Conservation (phyloP, 768 basidiomycete species). For the Fomitopsis serialis region DNA sequence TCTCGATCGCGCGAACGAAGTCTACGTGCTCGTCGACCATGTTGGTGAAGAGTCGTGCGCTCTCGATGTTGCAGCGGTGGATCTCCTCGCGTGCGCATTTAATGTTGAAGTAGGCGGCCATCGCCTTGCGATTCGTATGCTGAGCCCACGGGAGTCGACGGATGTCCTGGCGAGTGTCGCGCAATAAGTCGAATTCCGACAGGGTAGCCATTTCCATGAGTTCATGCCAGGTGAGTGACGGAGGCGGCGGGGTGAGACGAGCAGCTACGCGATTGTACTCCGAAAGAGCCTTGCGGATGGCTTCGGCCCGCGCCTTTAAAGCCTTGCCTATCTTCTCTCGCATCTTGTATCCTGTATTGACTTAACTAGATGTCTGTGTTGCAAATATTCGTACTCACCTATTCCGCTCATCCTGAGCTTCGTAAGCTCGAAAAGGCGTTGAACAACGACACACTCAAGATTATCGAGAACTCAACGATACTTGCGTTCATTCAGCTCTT, state of each 20-base stretch:
- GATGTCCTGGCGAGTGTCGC: slow-evolving; percentile 26
- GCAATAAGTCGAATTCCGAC: slow-evolving; percentile 28
- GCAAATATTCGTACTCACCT: slow-evolving; percentile 9
- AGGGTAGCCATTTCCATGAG: slow-evolving; percentile 11
- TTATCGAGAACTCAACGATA: slow-evolving; percentile 21
- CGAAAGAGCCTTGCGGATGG: slow-evolving; percentile 27
- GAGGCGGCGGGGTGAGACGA: slow-evolving; percentile 10
- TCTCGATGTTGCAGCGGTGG: slow-evolving; percentile 25
- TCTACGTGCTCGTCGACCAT: slow-evolving; percentile 24
- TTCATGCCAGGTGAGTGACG: slow-evolving; percentile 3
- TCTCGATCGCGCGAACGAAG: not conserved
- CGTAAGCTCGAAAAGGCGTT: slow-evolving; percentile 24
- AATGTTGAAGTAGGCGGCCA: slow-evolving; percentile 24
- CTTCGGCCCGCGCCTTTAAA: slow-evolving; percentile 22
- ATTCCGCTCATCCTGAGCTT: slow-evolving; percentile 21
- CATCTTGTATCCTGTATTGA: slow-evolving; percentile 27
- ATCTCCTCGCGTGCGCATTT: slow-evolving; percentile 28
- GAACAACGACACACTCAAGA: slow-evolving; percentile 26
- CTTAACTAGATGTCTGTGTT: too few relatives aligned
- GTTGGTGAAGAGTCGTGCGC: slow-evolving; percentile 20
- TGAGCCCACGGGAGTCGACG: slow-evolving; percentile 24
- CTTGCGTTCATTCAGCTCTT: not conserved
- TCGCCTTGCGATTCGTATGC: slow-evolving; percentile 31
- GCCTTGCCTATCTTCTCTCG: slow-evolving; percentile 29
- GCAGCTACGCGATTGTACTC: slow-evolving; percentile 27